Conservation (phyloP, 805 yeast species). For the Monosporozyma yasuniensis region DNA sequence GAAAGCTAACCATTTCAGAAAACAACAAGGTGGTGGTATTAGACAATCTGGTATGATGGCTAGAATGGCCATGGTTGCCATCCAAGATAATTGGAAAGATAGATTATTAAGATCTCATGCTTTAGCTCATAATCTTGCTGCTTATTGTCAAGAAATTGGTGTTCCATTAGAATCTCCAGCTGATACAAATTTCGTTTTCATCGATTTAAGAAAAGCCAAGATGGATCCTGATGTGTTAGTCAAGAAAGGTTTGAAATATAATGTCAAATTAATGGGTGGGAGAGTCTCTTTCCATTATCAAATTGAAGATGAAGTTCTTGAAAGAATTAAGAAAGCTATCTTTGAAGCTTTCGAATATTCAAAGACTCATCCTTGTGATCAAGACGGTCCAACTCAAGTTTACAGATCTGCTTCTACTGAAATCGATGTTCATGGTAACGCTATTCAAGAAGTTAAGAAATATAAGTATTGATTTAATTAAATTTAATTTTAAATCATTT, state of each 20-base stretch:
- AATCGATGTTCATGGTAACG: conserved; percentile 26
- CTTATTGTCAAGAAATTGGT: conserved; percentile 44
- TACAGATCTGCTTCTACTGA: conserved; percentile 35
- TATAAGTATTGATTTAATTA: conserved; percentile 20
- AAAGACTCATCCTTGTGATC: conserved; percentile 41
- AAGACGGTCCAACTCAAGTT: conserved; percentile 40
- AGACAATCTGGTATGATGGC: conserved; percentile 81
- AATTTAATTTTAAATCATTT: too few relatives aligned
- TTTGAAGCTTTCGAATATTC: conserved; percentile 50
- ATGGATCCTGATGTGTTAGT: conserved; percentile 50
- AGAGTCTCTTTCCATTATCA: conserved; percentile 79
- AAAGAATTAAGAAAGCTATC: conserved; percentile 47
- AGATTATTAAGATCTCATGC: conserved; percentile 40
- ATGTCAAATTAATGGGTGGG: conserved; percentile 58
- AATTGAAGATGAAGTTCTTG: conserved; percentile 45
- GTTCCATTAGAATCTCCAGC: conserved; percentile 63
- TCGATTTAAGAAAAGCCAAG: conserved; percentile 46
- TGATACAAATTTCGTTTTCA: conserved; percentile 75
- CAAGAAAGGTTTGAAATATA: conserved; percentile 47
- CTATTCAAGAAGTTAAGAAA: conserved; percentile 27
- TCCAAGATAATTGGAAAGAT: conserved; percentile 61
- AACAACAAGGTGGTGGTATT: conserved; percentile 90
- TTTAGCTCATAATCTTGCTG: conserved; percentile 43
- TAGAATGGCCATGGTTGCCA: conserved; percentile 70
- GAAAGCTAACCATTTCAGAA: conserved; percentile 76